Evolutionary conservation across 1,284 basidiomycete species (phyloP), one percentile per base, ranked within the genome.

Genomic region (Leccinum subrobustum): DNA sequence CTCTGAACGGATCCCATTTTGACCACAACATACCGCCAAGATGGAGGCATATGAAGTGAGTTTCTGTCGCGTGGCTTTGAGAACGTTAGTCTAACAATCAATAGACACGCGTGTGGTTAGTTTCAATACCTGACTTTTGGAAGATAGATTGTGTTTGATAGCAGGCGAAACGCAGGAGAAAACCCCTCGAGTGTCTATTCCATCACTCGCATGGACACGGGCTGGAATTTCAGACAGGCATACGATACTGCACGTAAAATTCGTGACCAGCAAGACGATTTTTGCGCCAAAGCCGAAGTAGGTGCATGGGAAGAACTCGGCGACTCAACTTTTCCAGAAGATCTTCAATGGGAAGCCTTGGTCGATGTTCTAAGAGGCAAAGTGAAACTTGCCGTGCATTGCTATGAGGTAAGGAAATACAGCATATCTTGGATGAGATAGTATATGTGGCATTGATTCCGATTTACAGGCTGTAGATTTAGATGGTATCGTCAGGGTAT

Each of bases 171-270:
- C 8, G 11, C 42, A 73, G 72, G 71, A 18, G 71, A 73, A 60
- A 73, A 73, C 56, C 71, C 70, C 5, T 68, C 65, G 16, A 27
- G 62, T 1, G 56, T 52, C 4, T 73, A 73, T 54, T 77, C 73
- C 20, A 78, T 76, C 25, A 76, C 76, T 56, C 81, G 87, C 54
- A 86, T 88, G 83, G 87, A 89, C 65, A 76, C 78, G 3, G 77
- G 83, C 59, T 89, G 86, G 87, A 76, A 83, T 6, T 77, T 87
- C 65, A 82, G 87, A 50, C 76, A 79, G 31, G 84, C 85, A 12
- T 86, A 83, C 68, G 82, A 84, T 54, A 81, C 88, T 66, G 95
- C 93, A 1, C 81, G 83, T 31, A 82, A 86, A 65, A 75, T 95
- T 59, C 89, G 87, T 72, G 75, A 81, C 25, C 77, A 81, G 52